Percentiles rank a stretch among this genome's conserved stretches.
Evolutionary conservation across 306 rosid genomes (phyloP).

Genomic region (Dalbergia cultrata): DNA sequence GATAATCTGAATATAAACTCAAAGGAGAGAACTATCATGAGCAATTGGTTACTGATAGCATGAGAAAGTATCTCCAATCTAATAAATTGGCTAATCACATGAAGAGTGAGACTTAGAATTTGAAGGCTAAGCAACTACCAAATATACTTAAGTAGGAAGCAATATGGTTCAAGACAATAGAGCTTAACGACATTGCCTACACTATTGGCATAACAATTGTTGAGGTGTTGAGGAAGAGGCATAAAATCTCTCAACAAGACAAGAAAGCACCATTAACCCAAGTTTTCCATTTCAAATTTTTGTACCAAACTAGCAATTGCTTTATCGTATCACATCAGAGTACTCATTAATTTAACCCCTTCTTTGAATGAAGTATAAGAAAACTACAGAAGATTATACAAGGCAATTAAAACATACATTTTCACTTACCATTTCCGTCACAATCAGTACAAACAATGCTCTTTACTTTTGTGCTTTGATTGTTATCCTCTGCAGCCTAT

Average conservation of each 20-base stretch:
- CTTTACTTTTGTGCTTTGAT: conserved; percentile 52
- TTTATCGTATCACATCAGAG: conserved; percentile 11
- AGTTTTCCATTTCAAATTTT: conserved; percentile 10
- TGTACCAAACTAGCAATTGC: conserved; percentile 25
- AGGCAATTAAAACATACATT: conserved; percentile 16
- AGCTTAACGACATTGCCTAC: not conserved
- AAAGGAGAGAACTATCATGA: conserved; percentile 12
- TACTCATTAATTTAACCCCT: not conserved
- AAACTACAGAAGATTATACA: conserved; percentile 9
- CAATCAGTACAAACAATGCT: conserved; percentile 79
- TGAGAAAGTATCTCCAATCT: not conserved
- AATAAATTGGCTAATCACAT: not conserved
- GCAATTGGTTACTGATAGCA: conserved; percentile 23
- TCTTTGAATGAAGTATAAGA: not conserved
- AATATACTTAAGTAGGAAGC: not conserved
- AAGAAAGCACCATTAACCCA: not conserved
- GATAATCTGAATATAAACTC: conserved; percentile 4
- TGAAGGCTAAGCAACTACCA: conserved; percentile 6
- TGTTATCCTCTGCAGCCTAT: conserved; percentile 75
- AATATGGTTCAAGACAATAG: conserved; percentile 11
- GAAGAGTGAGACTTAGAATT: not conserved
- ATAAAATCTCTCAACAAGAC: conserved; percentile 7
- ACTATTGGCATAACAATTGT: not conserved
- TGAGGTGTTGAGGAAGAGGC: conserved; percentile 16
- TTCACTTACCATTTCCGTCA: conserved; percentile 89